Evolutionary conservation across 371 early-diverging fungal species (phyloP).

Genomic region (Mucor racemosus): DNA sequence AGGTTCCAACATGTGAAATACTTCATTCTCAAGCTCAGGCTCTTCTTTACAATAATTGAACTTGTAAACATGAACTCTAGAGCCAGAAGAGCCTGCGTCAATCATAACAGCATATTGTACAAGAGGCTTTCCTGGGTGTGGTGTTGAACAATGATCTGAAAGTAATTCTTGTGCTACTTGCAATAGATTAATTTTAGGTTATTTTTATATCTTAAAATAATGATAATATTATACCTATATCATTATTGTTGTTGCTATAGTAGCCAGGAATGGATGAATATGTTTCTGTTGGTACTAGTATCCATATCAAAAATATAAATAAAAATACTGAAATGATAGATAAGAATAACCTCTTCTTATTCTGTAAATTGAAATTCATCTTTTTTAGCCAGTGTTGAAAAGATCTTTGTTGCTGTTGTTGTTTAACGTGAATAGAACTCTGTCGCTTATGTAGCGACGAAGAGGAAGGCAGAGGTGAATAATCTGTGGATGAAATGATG

Average conservation of each 20-base stretch:
- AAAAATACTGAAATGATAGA: constrained; percentile 17
- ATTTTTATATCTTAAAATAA: constrained; percentile 9
- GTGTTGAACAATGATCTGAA: constrained; percentile 70
- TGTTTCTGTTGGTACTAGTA: constrained; percentile 2
- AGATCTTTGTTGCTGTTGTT: constrained; percentile 26
- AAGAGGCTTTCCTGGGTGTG: constrained; percentile 62
- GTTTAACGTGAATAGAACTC: constrained; percentile 47
- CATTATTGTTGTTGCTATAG: neutral
- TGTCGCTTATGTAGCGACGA: constrained; percentile 44
- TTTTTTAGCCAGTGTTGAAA: constrained; percentile 31
- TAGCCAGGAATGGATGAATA: constrained; percentile 1
- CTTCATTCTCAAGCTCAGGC: constrained; percentile 77
- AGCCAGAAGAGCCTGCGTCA: constrained; percentile 98
- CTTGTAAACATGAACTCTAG: constrained; percentile 94
- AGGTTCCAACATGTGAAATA: constrained; percentile 85
- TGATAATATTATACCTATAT: neutral
- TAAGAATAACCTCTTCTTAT: constrained; percentile 26
- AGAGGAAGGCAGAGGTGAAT: constrained; percentile 22
- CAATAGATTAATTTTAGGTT: neutral
- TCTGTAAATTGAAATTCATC: constrained; percentile 32
- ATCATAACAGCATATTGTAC: constrained; percentile 79
- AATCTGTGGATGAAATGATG: constrained; percentile 11
- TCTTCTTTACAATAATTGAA: constrained; percentile 84
- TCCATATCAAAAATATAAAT: constrained; percentile 15
- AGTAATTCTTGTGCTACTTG: constrained; percentile 17